These are phyloP conservation scores for Dryadomyces quercivorus DNA, from an alignment of 2,329 filamentous ascomycete genomes.

Conservation along the genomic window DNA sequence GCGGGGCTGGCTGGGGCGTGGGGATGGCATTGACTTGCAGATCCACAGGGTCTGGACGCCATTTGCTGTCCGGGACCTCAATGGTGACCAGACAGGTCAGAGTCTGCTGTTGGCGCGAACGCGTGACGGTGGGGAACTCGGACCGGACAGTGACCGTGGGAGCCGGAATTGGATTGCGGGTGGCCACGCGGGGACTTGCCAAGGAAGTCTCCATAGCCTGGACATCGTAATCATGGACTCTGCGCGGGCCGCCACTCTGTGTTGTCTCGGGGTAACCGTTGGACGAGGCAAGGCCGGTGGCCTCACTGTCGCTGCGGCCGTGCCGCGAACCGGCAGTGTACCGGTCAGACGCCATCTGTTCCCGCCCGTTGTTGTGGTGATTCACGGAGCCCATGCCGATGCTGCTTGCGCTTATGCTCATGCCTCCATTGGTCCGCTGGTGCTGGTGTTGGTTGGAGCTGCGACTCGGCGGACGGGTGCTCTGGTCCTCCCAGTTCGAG, in stretches of 20 bases:
- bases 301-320: slow-evolving; percentile 66
- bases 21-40: slow-evolving; percentile 38
- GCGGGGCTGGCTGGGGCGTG: slow-evolving; percentile 24
- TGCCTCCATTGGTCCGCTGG: background rate
- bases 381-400: slow-evolving; percentile 21
- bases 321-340: slow-evolving; percentile 40
- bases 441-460: slow-evolving; percentile 24
- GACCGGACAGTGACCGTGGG: slow-evolving; percentile 91
- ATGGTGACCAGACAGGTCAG: slow-evolving; percentile 89
- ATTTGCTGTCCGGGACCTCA: slow-evolving; percentile 86
- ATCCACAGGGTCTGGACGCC: slow-evolving; percentile 76
- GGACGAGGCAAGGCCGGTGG: slow-evolving; percentile 61
- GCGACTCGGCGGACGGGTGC: slow-evolving; percentile 40
- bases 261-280: slow-evolving; percentile 69
- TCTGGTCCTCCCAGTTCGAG: slow-evolving; percentile 49
- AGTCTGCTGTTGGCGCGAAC: slow-evolving; percentile 87
- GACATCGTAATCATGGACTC: slow-evolving; percentile 87
- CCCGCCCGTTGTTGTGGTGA: slow-evolving; percentile 19
- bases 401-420: slow-evolving; percentile 21
- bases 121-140: slow-evolving; percentile 88
- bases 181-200: slow-evolving; percentile 56
- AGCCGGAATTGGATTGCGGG: slow-evolving; percentile 78
- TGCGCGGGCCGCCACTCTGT: slow-evolving; percentile 50
- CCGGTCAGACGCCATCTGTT: slow-evolving; percentile 31
- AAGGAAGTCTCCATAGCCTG: slow-evolving; percentile 90